Base-by-base conservation (phyloP, 148 eudicot genomes). In the Simmondsia chinensis region DNA sequence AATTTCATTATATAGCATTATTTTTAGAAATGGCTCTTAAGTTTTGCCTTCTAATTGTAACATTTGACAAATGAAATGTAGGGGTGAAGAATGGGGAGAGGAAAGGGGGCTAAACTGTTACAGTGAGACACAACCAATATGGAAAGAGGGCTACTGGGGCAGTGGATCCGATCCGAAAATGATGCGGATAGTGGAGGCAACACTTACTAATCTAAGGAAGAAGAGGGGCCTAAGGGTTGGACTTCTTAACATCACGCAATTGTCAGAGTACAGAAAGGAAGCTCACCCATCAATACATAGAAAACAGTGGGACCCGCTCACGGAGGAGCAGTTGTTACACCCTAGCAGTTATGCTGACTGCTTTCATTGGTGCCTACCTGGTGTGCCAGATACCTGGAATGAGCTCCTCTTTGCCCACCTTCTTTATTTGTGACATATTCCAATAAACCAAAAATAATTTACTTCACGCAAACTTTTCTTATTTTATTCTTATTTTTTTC, bases 71-170 rank as follows among this genome's bases (percentile, higher is more conserved):
- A n/a, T n/a, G n/a, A n/a, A n/a, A 21, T 49, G 50, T 61, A 87
- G 94, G 76, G 77, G 77, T 17, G 78, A 70, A 56, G 96, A 87
- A 47, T 87, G 96, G 96, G 96, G 94, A 15, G 72, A 27, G 15
- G 27, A 56, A n/a, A 9, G 3, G 0, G 75, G 69, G 1, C 43
- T 32, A 35, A 87, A 77, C 31, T 87, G 96, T 35, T 80, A 79
- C 65, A 72, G 56, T 16, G 96, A 87, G 62, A 82, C 88, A 15
- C 52, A 71, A n/a, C 58, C 65, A 20, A 83, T 87, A 42, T 29
- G 6, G 5, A 46, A 46, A 32, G 56, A 72, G 16, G 73, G 72
- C 1, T 77, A 79, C n/a, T 59, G 61, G 70, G 89, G 94, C 25
- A 67, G 60, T 47, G 85, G 76, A 47, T 61, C 85, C 21, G 77